Conservation (phyloP, 306 rosid species). For the Crotalaria pallida region DNA sequence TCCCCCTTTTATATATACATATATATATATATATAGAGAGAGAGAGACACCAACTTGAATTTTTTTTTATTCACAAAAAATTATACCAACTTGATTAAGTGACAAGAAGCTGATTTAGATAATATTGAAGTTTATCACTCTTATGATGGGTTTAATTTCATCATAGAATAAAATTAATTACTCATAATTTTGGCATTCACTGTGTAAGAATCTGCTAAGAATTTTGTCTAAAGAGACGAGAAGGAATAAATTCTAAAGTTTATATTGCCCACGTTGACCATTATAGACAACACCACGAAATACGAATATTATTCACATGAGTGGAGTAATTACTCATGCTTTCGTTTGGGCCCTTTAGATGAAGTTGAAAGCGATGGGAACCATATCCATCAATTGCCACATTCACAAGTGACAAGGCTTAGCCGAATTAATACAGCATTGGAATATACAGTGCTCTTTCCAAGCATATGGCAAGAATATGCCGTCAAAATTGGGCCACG, state of each 20-base stretch:
- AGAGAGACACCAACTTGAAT: too few relatives aligned
- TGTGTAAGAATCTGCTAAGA: neutral
- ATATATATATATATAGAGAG: too few relatives aligned
- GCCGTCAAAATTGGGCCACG: neutral
- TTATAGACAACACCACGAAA: neutral
- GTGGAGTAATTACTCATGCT: conserved; percentile 6
- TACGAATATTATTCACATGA: neutral
- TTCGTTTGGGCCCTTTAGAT: neutral
- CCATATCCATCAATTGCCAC: neutral
- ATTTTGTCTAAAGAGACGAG: neutral
- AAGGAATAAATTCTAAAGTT: neutral
- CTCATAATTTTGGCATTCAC: neutral
- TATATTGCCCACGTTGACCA: conserved; percentile 14
- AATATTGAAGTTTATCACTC: neutral
- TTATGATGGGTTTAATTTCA: neutral
- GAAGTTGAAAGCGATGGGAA: conserved; percentile 10
- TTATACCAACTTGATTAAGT: too few relatives aligned
- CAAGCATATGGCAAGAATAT: conserved; percentile 20
- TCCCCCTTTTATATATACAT: too few relatives aligned
- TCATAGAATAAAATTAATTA: neutral
- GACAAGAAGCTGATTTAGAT: neutral
- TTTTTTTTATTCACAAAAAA: too few relatives aligned
- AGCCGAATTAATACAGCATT: neutral
- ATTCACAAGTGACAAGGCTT: neutral
- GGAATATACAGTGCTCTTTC: conserved; percentile 20